Base-by-base conservation (phyloP, 306 rosid genomes). In the Pueraria montana region DNA sequence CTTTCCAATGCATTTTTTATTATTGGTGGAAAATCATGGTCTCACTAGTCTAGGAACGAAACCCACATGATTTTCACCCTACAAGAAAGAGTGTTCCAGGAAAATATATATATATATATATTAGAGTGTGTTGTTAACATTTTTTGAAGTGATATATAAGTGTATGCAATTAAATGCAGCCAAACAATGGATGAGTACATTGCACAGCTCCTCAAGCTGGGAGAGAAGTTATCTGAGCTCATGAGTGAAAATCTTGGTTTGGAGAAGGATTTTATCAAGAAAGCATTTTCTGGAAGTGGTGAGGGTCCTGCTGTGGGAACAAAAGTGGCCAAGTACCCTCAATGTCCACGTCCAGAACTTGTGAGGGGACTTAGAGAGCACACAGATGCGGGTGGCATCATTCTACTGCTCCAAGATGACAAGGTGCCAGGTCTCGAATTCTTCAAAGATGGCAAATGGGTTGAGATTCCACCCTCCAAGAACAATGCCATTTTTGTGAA, bases 321-420 rank as follows among this genome's bases (percentile, higher is more conserved):
- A 27, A 93, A 93, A 81, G 96, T 93, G 61, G 96, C 97, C 0
- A 91, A 84, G 27, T 93, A 93, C 72, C 94, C 97, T 8, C 55
- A 87, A n/a, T 79, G 83, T 66, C 90, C 91, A 9, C 83, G 67
- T 1, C 96, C 94, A 18, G 74, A 68, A 40, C 32, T 40, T 10
- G 74, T 93, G 56, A 87, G 90, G 72, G 97, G 97, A n/a, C 92
- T 93, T 2, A 80, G 96, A 42, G 96, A 91, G 78, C 96, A 91
- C 34, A 68, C 74, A 38, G 74, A 68, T 68, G 74, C 74, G 0
- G 74, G 74, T 68, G 74, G 52, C 26, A 68, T 68, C 2, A 68
- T 68, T 40, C 52, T 68, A 40, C 74, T 93, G 63, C 96, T 93
- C 8, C 96, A 93, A 82, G 96, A 93, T 77, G 93, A 93, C 77